phyloP scores from a whole-genome alignment of 306 rosid genomes.

The Dryas alaskensis region DNA sequence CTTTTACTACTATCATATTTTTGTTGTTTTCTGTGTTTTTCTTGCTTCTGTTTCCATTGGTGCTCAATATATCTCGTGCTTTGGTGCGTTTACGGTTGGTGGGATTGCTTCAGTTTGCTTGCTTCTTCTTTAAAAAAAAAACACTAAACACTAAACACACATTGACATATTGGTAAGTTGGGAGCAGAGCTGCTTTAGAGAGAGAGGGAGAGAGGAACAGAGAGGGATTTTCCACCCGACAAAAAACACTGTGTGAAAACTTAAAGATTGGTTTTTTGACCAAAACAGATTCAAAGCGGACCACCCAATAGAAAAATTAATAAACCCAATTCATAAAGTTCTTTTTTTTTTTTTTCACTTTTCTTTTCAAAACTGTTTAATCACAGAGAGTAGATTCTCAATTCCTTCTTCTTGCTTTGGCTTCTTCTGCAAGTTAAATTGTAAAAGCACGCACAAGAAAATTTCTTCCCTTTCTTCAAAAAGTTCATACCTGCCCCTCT shows the following conservation, averaged over 20 bases:
- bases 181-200: conserved; percentile 10
- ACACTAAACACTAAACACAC: conserved; percentile 23
- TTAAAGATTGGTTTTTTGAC: conserved; percentile 49
- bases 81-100: conserved; percentile 30
- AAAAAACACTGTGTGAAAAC: conserved; percentile 61
- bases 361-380: background rate
- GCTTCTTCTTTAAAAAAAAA: conserved; percentile 43
- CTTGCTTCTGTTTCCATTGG: conserved; percentile 7
- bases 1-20: background rate
- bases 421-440: conserved; percentile 48
- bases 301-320: conserved; percentile 2
- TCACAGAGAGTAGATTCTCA: conserved; percentile 17
- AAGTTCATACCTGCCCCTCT: conserved; percentile 19
- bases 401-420: conserved; percentile 23
- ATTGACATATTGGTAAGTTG: conserved; percentile 47
- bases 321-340: background rate
- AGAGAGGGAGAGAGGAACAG: conserved; percentile 25
- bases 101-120: conserved; percentile 47
- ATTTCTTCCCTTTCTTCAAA: conserved; percentile 19
- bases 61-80: conserved; percentile 18
- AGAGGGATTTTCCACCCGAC: conserved; percentile 58
- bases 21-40: conserved; percentile 21
- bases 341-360: background rate
- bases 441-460: conserved; percentile 10
- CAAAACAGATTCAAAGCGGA: conserved; percentile 38